Evolutionary conservation across 1,139 yeast species (phyloP), one percentile per base, ranked within the genome.

Genomic region (Lodderomyces oxycetoniae): DNA sequence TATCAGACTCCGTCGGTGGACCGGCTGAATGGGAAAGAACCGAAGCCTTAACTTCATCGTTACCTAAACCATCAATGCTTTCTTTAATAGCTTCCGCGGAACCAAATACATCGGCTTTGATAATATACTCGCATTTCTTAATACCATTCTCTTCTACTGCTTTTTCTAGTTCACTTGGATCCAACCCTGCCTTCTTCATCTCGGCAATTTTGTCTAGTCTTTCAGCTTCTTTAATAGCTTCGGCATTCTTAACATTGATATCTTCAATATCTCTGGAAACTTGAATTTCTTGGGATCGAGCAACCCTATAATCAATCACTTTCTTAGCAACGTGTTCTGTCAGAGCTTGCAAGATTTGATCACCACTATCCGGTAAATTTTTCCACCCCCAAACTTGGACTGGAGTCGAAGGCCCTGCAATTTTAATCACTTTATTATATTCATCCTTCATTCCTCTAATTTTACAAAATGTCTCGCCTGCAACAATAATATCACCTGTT

Each of bases 311-410:
- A 7, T 71, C 71, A 12, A 80, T 69, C 5, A 83, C 95, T 46
- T 77, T 78, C 48, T 86, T 89, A 9, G 95, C 96, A 28, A 67
- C 57, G 20, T 73, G 68, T 52, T 89, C 97, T 45, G 64, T 74
- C 39, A 73, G 71, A 6, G 94, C 95, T 52, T 87, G 83, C 5
- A 91, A 55, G 1, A 85, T 78, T 45, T 77, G 78, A 44, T 88
- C 96, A 2, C 99, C 99, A 14, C 95, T 93, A 34, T 77, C 85
- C 0, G 98, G 98, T 30, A 88, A 61, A 26, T 80, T 91, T 51
- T 85, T 88, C 98, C 98, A 91, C 0, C 99, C 98, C 59, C 88
- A 74, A 4, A 91, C 70, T 49, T 88, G 95, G 1, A 87, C 95
- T 0, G 97, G 96, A 3, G 85, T 80, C 0, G 96, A 84, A 0